These are phyloP conservation scores for Ophiocordyceps robertsii DNA, from an alignment of 2,329 filamentous ascomycete species.

Conservation along the genomic window DNA sequence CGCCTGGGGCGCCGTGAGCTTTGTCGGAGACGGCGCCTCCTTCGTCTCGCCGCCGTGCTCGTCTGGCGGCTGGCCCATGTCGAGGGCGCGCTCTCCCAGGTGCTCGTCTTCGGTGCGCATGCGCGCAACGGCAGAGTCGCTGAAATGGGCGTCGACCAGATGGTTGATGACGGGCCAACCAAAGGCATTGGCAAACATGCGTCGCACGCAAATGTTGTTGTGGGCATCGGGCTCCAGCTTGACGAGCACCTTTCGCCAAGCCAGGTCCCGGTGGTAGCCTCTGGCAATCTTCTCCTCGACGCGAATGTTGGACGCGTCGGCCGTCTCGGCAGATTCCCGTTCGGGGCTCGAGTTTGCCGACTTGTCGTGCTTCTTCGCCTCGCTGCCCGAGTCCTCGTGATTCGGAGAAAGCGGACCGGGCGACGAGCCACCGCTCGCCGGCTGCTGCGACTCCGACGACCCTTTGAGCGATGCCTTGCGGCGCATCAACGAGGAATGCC, in stretches of 20 bases:
- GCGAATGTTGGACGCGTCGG: slow-evolving; percentile 58
- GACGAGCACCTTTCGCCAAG: slow-evolving; percentile 94
- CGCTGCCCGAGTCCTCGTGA: slow-evolving; percentile 30
- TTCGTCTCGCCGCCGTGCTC: slow-evolving; percentile 54
- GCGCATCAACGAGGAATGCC: slow-evolving; percentile 22
- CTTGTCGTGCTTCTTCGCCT: slow-evolving; percentile 35
- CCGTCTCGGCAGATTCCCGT: slow-evolving; percentile 20
- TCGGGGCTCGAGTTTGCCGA: slow-evolving; percentile 30
- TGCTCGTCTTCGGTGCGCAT: slow-evolving; percentile 55
- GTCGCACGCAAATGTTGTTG: slow-evolving; percentile 79
- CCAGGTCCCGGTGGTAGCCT: slow-evolving; percentile 81
- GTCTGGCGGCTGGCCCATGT: slow-evolving; percentile 39
- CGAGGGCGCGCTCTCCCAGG: slow-evolving; percentile 55
- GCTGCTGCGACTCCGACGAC: slow-evolving; percentile 10
- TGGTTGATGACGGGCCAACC: slow-evolving; percentile 90
- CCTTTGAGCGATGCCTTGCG: slow-evolving; percentile 15
- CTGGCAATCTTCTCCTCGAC: slow-evolving; percentile 97
- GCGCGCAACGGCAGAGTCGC: slow-evolving; percentile 48
- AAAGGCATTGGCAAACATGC: slow-evolving; percentile 94
- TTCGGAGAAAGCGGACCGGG: slow-evolving; percentile 16
- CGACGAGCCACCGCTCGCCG: slow-evolving; percentile 16
- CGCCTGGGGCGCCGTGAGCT: slow-evolving; percentile 8
- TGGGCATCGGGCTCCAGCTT: slow-evolving; percentile 86
- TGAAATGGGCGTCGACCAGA: slow-evolving; percentile 86
- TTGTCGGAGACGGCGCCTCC: slow-evolving; percentile 11